These are phyloP conservation scores for Cicer cuneatum DNA, from an alignment of 306 rosid species.

Conservation along the genomic window DNA sequence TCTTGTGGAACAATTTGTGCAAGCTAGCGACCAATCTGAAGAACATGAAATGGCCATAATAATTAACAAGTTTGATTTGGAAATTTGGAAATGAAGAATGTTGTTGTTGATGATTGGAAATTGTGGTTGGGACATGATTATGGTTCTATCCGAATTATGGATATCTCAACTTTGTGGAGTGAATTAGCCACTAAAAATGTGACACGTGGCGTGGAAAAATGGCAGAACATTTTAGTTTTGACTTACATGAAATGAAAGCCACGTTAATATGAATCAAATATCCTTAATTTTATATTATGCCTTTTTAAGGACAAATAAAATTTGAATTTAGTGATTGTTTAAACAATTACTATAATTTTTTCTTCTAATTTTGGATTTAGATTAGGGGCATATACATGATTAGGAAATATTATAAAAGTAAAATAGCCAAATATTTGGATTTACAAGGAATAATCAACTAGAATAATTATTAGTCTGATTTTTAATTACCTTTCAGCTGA, in stretches of 20 bases:
- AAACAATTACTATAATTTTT: too few relatives aligned
- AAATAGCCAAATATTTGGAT: too few relatives aligned
- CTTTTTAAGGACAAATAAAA: background rate
- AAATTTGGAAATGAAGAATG: conserved; percentile 25
- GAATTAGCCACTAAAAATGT: conserved; percentile 29
- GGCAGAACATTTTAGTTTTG: background rate
- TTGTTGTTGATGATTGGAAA: background rate
- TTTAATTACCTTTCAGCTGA: too few relatives aligned
- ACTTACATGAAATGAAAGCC: background rate
- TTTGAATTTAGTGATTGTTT: background rate
- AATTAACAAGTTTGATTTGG: conserved; percentile 29
- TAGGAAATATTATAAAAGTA: too few relatives aligned
- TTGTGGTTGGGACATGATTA: background rate
- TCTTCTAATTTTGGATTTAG: too few relatives aligned
- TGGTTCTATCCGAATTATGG: conserved; percentile 46
- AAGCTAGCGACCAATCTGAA: conserved; percentile 62
- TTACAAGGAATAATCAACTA: too few relatives aligned
- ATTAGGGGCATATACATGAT: too few relatives aligned
- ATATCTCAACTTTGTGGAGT: conserved; percentile 46
- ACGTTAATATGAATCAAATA: conserved; percentile 2
- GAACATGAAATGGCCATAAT: conserved; percentile 61
- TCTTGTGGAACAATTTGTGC: conserved; percentile 37
- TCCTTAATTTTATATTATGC: background rate
- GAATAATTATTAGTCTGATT: too few relatives aligned
- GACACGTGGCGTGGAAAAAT: conserved; percentile 45